Evolutionary conservation across 2,329 filamentous ascomycete genomes (phyloP).

Genomic region (Moelleriella libera): DNA sequence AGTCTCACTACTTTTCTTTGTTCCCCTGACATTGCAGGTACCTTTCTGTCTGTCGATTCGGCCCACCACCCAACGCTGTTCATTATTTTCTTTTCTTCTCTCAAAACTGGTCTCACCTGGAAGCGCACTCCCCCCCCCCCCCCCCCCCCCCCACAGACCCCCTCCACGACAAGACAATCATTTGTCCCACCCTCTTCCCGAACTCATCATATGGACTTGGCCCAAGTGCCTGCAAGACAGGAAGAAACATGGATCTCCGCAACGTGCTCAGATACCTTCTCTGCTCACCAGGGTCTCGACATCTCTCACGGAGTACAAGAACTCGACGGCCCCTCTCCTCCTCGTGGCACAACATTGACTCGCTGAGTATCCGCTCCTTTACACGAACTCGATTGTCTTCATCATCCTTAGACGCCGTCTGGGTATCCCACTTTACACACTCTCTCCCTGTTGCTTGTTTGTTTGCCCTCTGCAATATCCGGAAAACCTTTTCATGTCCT

Average conservation of each 20-base stretch:
- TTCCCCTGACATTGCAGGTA: slow-evolving; percentile 12
- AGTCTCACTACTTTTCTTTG: slow-evolving; percentile 2
- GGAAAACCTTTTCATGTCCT: slow-evolving; percentile 2
- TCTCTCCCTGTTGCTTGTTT: slow-evolving; percentile 9
- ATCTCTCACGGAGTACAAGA: slow-evolving; percentile 16
- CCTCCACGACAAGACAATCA: slow-evolving; percentile 18
- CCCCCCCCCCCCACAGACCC: slow-evolving; percentile 13
- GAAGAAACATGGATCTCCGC: slow-evolving; percentile 15
- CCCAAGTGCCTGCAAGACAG: slow-evolving; percentile 12
- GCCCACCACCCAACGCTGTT: neutral
- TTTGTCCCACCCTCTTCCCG: slow-evolving; percentile 12
- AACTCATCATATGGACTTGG: slow-evolving; percentile 15
- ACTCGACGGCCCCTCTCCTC: slow-evolving; percentile 11
- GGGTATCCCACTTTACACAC: slow-evolving; percentile 9
- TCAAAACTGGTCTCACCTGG: neutral
- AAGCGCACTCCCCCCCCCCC: too few relatives aligned
- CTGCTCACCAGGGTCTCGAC: slow-evolving; percentile 11
- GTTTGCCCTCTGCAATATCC: neutral
- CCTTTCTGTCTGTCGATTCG: slow-evolving; percentile 12
- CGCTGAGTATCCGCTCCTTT: slow-evolving; percentile 7
- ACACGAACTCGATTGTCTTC: slow-evolving; percentile 9
- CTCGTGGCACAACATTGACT: slow-evolving; percentile 10
- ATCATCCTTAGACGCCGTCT: slow-evolving; percentile 11
- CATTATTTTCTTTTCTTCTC: neutral
- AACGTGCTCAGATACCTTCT: slow-evolving; percentile 8